These are phyloP conservation scores for Globisporangium orthogonon DNA, from an alignment of 352 stramenopile genomes.

Conservation along the genomic window DNA sequence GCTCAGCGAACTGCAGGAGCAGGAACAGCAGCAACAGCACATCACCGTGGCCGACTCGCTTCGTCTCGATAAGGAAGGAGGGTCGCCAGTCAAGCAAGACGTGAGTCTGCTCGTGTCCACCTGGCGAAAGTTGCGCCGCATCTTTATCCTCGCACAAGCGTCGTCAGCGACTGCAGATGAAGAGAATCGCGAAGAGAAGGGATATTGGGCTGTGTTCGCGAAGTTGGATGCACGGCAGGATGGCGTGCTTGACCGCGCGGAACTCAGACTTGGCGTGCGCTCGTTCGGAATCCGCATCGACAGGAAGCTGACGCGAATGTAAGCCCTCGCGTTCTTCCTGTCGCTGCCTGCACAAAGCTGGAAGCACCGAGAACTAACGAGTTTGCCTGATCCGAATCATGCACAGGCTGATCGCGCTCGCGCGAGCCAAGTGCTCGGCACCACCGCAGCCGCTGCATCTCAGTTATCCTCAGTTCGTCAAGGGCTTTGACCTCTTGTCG, in stretches of 20 bases:
- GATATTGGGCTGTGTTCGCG: conserved; percentile 22
- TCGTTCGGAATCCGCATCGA: conserved; percentile 50
- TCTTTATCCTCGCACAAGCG: conserved; percentile 32
- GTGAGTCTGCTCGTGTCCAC: conserved; percentile 35
- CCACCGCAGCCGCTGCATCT: conserved; percentile 36
- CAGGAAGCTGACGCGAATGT: conserved; percentile 57
- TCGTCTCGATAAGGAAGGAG: background rate
- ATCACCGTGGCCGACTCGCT: background rate
- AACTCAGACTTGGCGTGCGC: conserved; percentile 43
- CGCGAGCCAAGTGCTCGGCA: conserved; percentile 35
- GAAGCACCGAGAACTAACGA: background rate
- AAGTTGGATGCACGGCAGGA: conserved; percentile 43
- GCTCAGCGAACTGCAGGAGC: conserved; percentile 5
- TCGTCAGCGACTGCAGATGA: conserved; percentile 7
- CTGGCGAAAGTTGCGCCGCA: conserved; percentile 42
- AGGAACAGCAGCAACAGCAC: conserved; percentile 6
- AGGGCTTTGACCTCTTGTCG: conserved; percentile 41
- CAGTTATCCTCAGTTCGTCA: conserved; percentile 38
- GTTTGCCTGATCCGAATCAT: background rate
- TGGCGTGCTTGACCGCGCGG: conserved; percentile 52
- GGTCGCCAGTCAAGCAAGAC: conserved; percentile 20
- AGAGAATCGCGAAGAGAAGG: background rate
- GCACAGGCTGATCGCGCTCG: conserved; percentile 41
- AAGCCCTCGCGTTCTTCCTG: conserved; percentile 6
- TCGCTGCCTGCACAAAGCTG: too few species aligned